phyloP scores from a whole-genome alignment of 768 basidiomycete species.

The Russula earlei region DNA sequence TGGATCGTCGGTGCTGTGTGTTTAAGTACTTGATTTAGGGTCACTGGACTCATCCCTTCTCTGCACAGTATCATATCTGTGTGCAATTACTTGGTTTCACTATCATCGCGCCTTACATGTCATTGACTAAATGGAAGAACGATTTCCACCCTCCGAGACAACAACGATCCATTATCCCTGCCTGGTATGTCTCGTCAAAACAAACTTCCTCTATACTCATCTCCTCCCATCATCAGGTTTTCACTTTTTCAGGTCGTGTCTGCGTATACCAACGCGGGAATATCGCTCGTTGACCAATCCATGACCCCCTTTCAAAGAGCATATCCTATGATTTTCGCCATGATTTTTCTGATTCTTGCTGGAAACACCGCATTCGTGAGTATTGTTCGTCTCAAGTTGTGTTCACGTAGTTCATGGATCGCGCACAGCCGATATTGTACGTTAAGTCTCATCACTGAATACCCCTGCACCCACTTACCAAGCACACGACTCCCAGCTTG shows the following conservation, averaged over 20 bases:
- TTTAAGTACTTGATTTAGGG: constrained; percentile 12
- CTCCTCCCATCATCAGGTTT: constrained; percentile 44
- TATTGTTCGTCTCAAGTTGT: constrained; percentile 23
- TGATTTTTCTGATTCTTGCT: constrained; percentile 72
- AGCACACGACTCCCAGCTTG: constrained; percentile 37
- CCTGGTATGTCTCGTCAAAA: constrained; percentile 44
- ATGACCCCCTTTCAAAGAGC: constrained; percentile 89
- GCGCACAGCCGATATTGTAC: constrained; percentile 71
- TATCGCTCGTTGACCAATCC: constrained; percentile 78
- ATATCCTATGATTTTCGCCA: constrained; percentile 65
- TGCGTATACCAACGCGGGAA: constrained; percentile 82
- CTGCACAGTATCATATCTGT: constrained; percentile 63
- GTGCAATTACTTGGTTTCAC: constrained; percentile 60
- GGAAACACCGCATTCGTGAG: constrained; percentile 92
- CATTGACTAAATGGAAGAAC: constrained; percentile 45
- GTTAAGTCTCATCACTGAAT: constrained; percentile 25
- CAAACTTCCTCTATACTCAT: background rate
- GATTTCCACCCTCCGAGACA: constrained; percentile 54
- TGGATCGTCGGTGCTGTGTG: constrained; percentile 73
- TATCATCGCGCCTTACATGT: constrained; percentile 76
- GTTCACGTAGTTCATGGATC: background rate
- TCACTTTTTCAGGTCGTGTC: constrained; percentile 79
- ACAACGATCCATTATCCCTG: constrained; percentile 42
- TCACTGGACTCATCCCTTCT: background rate
- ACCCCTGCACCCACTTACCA: background rate